These are phyloP conservation scores for Paraleonurus japonicus DNA, from an alignment of 257 asterid genomes.

Conservation along the genomic window DNA sequence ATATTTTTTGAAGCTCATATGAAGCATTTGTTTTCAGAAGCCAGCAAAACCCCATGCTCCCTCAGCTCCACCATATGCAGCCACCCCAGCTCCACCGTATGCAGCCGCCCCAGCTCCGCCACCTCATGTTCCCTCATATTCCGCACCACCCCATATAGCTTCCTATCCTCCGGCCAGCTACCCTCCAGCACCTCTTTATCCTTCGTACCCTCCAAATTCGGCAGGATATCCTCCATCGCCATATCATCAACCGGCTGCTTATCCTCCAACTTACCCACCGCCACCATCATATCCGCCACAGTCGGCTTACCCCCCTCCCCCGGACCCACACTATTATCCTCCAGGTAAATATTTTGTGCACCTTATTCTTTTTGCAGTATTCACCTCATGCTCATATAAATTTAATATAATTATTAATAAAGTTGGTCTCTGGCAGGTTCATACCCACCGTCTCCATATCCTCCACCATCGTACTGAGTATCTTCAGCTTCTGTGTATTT, in stretches of 20 bases:
- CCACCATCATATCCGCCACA: constrained; percentile 42
- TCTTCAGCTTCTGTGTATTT: background rate
- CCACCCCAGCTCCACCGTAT: constrained; percentile 17
- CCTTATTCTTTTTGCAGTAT: background rate
- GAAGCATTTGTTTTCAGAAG: constrained; percentile 34
- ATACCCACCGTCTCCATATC: constrained; percentile 36
- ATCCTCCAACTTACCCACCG: constrained; percentile 41
- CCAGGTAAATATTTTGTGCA: constrained; percentile 33
- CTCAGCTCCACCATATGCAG: constrained; percentile 38
- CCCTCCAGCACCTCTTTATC: constrained; percentile 26
- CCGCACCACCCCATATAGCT: constrained; percentile 38
- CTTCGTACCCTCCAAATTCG: constrained; percentile 16
- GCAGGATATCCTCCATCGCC: constrained; percentile 47
- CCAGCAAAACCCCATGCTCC: constrained; percentile 36
- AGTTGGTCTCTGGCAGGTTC: constrained; percentile 35
- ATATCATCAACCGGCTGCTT: constrained; percentile 39
- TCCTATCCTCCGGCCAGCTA: constrained; percentile 29
- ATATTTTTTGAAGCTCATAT: constrained; percentile 3
- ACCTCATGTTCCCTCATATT: constrained; percentile 33
- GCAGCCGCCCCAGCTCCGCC: constrained; percentile 10
- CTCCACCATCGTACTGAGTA: constrained; percentile 9
- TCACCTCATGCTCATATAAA: background rate
- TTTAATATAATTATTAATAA: background rate
- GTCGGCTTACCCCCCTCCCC: constrained; percentile 46
- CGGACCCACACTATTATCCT: constrained; percentile 36